Percentiles rank a stretch among this genome's conserved stretches.
Conservation (phyloP, 1,139 yeast species). For the Candida tropicalis region DNA sequence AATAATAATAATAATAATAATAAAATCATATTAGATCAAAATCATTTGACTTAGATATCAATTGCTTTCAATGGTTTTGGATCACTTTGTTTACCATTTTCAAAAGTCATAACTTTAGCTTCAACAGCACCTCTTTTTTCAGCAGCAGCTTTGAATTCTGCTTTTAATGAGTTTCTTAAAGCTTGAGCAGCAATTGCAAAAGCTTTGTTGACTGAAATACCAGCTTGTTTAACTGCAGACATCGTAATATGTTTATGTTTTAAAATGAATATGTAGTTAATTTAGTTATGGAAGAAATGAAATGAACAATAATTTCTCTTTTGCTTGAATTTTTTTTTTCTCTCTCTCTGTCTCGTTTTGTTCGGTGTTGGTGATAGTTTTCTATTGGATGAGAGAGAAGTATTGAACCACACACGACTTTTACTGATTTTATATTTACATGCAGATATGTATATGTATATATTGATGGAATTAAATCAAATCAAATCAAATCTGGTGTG, state of each 20-base stretch:
- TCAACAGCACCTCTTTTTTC: constrained; percentile 79
- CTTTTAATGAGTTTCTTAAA: constrained; percentile 86
- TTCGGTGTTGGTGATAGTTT: background rate
- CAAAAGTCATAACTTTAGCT: constrained; percentile 72
- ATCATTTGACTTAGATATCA: constrained; percentile 7
- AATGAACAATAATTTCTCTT: background rate
- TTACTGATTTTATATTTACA: no score
- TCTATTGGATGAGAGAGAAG: constrained; percentile 9
- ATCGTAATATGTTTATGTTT: constrained; percentile 31
- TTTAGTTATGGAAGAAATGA: background rate
- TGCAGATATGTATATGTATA: no score
- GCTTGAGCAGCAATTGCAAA: constrained; percentile 89
- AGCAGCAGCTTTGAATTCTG: constrained; percentile 76
- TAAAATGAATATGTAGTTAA: background rate
- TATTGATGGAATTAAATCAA: no score
- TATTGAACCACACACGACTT: no score
- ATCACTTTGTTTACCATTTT: constrained; percentile 59
- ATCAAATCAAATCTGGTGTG: no score
- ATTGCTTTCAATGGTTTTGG: constrained; percentile 24
- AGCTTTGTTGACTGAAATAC: constrained; percentile 86
- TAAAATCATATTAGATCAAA: background rate
- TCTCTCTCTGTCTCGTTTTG: constrained; percentile 1
- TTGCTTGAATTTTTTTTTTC: constrained; percentile 4
- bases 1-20: no score
- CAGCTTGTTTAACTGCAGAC: constrained; percentile 87